phyloP scores from a whole-genome alignment of 345 rosid species.

The Excoecaria cochinchinensis region DNA sequence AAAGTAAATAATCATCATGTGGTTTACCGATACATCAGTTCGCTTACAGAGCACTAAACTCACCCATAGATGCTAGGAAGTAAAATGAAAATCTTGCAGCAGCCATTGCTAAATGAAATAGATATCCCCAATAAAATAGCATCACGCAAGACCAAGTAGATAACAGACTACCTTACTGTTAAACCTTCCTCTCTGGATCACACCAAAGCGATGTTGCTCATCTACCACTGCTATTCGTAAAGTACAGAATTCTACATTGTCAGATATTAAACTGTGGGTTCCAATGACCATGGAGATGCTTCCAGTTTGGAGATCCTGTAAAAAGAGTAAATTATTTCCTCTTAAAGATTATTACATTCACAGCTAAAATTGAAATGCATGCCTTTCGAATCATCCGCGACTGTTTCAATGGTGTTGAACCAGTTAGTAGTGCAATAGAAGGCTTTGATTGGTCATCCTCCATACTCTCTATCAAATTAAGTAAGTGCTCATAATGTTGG shows the following conservation, averaged over 20 bases:
- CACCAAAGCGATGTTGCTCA: conserved; percentile 98
- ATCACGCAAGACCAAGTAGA: conserved; percentile 16
- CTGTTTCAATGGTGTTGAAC: conserved; percentile 80
- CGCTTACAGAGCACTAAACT: neutral
- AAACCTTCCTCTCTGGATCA: conserved; percentile 94
- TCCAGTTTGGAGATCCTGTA: conserved; percentile 81
- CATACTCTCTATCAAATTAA: conserved; percentile 63
- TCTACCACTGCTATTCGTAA: conserved; percentile 95
- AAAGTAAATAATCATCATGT: neutral
- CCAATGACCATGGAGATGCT: conserved; percentile 84
- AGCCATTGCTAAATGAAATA: neutral
- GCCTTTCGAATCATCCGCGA: conserved; percentile 85
- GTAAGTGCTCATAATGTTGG: conserved; percentile 84
- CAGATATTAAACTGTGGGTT: conserved; percentile 90
- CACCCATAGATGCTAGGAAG: neutral
- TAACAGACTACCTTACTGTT: conserved; percentile 75
- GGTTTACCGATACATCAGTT: neutral
- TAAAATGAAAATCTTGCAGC: neutral
- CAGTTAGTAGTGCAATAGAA: conserved; percentile 81
- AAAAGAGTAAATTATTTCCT: conserved; percentile 16
- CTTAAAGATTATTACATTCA: conserved; percentile 12
- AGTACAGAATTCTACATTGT: conserved; percentile 73
- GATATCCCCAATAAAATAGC: neutral
- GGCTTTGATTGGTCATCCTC: conserved; percentile 61
- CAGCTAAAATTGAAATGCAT: conserved; percentile 30